Percentiles rank a stretch among this genome's conserved stretches.
Evolutionary conservation across 202 grass and related monocot species (phyloP).

Genomic region (Saccharum hybrid): DNA sequence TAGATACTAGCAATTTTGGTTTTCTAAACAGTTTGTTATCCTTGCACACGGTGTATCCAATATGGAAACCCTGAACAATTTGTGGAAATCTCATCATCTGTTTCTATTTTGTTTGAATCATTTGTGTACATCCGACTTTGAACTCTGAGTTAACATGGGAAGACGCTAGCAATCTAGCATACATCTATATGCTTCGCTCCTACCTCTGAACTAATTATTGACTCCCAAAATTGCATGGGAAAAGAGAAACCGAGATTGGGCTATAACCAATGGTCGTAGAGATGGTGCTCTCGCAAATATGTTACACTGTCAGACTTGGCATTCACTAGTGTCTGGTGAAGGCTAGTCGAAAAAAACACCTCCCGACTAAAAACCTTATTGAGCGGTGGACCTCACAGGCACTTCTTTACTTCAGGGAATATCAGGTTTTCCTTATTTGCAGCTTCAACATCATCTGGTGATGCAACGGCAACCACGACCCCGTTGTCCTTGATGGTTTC

Average conservation of each 20-base stretch:
- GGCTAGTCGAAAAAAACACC: not conserved
- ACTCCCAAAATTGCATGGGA: not conserved
- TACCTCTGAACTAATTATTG: constrained; percentile 21
- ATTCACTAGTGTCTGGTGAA: not conserved
- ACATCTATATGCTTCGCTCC: constrained; percentile 18
- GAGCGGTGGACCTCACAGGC: constrained; percentile 51
- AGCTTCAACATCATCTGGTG: constrained; percentile 67
- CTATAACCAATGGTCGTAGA: constrained; percentile 1
- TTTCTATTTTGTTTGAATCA: constrained; percentile 16
- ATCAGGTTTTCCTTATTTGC: constrained; percentile 64
- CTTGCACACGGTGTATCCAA: not conserved
- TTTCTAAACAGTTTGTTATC: not conserved
- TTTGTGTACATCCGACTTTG: constrained; percentile 31
- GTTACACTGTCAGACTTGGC: constrained; percentile 21
- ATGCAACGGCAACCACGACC: constrained; percentile 86
- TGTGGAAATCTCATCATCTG: not conserved
- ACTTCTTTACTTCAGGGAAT: constrained; percentile 76
- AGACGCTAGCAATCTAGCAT: constrained; percentile 12
- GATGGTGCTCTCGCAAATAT: constrained; percentile 10
- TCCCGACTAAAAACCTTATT: constrained; percentile 1
- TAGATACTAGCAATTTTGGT: not conserved
- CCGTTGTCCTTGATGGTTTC: constrained; percentile 82
- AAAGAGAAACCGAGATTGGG: not conserved
- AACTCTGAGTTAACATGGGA: not conserved
- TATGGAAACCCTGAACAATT: not conserved